Evolutionary conservation across 768 basidiomycete genomes (phyloP), one percentile per base, ranked within the genome.

Genomic region (Agaricus sinodeliciosus): DNA sequence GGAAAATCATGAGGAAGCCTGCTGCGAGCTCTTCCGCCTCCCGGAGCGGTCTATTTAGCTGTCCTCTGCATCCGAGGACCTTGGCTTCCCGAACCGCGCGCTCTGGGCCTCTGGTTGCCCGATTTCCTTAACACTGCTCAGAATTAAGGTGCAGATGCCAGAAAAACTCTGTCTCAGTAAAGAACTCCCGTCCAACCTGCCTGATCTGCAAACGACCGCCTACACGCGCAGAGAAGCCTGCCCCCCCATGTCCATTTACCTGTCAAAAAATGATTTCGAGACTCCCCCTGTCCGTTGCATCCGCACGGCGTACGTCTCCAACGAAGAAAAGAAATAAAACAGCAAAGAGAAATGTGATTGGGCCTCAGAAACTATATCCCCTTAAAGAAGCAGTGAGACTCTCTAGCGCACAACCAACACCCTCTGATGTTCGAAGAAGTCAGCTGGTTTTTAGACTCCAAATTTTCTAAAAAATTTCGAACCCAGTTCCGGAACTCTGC

Each of bases 1-100:
- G 64, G 64, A 70, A 70, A 57, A 71, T 56, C 69, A 71, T 70
- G 61, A 53, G 44, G 51, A 53, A 53, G 44, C 44, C 51, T 46
- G 42, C 18, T 13, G 27, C 44, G 13, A 28, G 15, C n/a, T 35
- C 16, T 27, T 27, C 51, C 43, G 31, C 36, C 51, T 25, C 37
- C 22, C 22, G 22, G 22, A 22, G 22, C 43, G 43, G 36, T 53
- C 31, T 31, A 31, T 53, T 53, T 53, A 53, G 51, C 51, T 46
- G 51, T 13, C 43, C 37, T 39, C 43, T 36, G 31, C 44, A 53
- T 53, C 51, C 51, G 51, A 53, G 51, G 51, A 53, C 36, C 39
- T 53, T 39, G 51, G 8, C n/a, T 36, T 28, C 51, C 51, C 51
- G 51, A 53, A 37, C 22, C 43, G 44, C 37, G 37, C 43, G 51